Conservation (phyloP, 495 filamentous ascomycete species). For the Neurospora pannonica region DNA sequence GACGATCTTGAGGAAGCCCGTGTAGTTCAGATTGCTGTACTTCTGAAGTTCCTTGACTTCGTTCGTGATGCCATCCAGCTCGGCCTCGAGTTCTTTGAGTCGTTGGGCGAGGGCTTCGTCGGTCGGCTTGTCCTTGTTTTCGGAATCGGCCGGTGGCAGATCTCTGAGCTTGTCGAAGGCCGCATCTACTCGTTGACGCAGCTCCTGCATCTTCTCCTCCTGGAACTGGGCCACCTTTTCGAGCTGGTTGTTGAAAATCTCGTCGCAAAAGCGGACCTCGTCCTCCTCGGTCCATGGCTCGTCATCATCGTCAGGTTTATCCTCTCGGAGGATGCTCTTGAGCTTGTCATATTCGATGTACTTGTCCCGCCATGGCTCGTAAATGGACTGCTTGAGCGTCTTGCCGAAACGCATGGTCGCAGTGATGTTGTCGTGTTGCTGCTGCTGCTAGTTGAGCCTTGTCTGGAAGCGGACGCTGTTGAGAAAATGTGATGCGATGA, state of each 20-base stretch:
- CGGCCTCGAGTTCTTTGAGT: conserved; percentile 60
- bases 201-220: conserved; percentile 56
- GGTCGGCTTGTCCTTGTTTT: conserved; percentile 21
- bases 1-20: conserved; percentile 91
- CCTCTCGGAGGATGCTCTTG: conserved; percentile 77
- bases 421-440: background rate
- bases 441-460: background rate
- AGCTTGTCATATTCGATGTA: conserved; percentile 95
- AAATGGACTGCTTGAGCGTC: conserved; percentile 68
- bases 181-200: conserved; percentile 56
- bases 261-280: conserved; percentile 86
- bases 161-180: conserved; percentile 54
- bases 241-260: conserved; percentile 85
- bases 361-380: conserved; percentile 81
- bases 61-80: conserved; percentile 78
- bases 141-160: conserved; percentile 31
- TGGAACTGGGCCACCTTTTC: conserved; percentile 95
- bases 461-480: background rate
- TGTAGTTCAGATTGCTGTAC: conserved; percentile 93
- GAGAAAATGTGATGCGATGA: background rate
- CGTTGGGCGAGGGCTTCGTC: conserved; percentile 39
- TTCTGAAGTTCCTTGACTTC: conserved; percentile 91
- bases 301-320: conserved; percentile 47
- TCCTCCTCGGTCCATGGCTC: conserved; percentile 87
- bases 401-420: conserved; percentile 81